phyloP scores from a whole-genome alignment of 2,329 filamentous ascomycete genomes.

The Colletotrichum acutatum region DNA sequence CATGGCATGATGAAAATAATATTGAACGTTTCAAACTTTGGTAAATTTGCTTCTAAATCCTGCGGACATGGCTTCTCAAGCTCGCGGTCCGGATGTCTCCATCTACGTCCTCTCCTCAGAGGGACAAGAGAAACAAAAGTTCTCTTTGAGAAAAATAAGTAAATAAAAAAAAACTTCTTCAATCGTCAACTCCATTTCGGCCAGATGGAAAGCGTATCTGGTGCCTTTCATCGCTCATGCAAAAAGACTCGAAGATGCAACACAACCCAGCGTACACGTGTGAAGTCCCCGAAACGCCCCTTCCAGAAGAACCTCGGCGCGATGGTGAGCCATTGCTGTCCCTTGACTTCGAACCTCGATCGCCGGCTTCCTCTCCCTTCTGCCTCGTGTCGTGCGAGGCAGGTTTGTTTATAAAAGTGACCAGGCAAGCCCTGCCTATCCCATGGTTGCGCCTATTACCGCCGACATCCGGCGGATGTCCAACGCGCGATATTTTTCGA shows the following conservation, averaged over 20 bases:
- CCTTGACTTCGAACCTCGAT: background rate
- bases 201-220: conserved; percentile 31
- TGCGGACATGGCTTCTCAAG: conserved; percentile 27
- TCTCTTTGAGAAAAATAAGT: background rate
- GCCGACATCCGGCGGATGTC: conserved; percentile 11
- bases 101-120: background rate
- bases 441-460: conserved; percentile 30
- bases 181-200: conserved; percentile 32
- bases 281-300: conserved; percentile 33
- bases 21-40: conserved; percentile 9
- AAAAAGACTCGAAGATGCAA: conserved; percentile 29
- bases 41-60: conserved; percentile 24
- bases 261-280: conserved; percentile 29
- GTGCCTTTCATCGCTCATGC: conserved; percentile 37
- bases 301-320: conserved; percentile 14
- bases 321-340: conserved; percentile 4
- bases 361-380: conserved; percentile 21
- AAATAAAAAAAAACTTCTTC: conserved; percentile 1
- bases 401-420: conserved; percentile 23
- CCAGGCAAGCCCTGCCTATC: conserved; percentile 33
- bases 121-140: background rate
- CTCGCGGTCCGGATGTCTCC: conserved; percentile 13
- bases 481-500: conserved; percentile 20
- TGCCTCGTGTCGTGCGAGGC: conserved; percentile 1
- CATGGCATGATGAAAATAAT: background rate